A percentile compares a stretch with the other conserved stretches of the same genome.
Evolutionary conservation across 768 basidiomycete genomes (phyloP).

Genomic region (Neoboletus subvelutipes): DNA sequence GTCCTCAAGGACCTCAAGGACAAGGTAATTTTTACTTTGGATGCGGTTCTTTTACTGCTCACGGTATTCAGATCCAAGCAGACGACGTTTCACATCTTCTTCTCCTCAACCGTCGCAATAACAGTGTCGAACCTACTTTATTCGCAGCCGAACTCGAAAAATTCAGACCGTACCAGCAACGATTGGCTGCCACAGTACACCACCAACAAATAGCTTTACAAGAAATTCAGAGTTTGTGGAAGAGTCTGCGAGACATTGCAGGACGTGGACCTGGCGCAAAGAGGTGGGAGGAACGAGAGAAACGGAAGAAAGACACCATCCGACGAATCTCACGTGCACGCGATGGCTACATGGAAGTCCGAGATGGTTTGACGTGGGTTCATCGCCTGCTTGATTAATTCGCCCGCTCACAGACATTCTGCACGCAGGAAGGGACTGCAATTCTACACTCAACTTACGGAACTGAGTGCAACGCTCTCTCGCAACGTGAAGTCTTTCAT

Average conservation of each 20-base stretch:
- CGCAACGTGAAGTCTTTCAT: conserved; percentile 63
- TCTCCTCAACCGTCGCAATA: conserved; percentile 84
- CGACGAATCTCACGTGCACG: conserved; percentile 71
- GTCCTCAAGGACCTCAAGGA: conserved; percentile 94
- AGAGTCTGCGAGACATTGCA: conserved; percentile 65
- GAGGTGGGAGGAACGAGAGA: conserved; percentile 82
- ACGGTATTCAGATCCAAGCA: conserved; percentile 69
- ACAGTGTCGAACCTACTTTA: conserved; percentile 78
- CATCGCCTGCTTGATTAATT: conserved; percentile 1
- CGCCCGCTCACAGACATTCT: conserved; percentile 6
- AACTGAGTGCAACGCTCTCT: conserved; percentile 57
- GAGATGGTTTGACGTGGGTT: conserved; percentile 79
- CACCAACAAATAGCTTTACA: conserved; percentile 73
- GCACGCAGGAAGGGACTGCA: conserved; percentile 74
- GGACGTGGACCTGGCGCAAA: conserved; percentile 75
- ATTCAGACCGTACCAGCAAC: conserved; percentile 87
- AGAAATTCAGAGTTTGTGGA: conserved; percentile 76
- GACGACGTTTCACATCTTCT: conserved; percentile 97
- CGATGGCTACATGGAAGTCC: conserved; percentile 84
- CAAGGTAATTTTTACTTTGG: conserved; percentile 53
- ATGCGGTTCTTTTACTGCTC: background rate
- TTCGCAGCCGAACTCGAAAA: conserved; percentile 96
- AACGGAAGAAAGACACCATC: conserved; percentile 71
- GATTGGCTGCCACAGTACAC: conserved; percentile 73
- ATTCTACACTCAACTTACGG: conserved; percentile 82